Conservation (phyloP, 2,329 filamentous ascomycete genomes). For the Penicillium brevicompactum region DNA sequence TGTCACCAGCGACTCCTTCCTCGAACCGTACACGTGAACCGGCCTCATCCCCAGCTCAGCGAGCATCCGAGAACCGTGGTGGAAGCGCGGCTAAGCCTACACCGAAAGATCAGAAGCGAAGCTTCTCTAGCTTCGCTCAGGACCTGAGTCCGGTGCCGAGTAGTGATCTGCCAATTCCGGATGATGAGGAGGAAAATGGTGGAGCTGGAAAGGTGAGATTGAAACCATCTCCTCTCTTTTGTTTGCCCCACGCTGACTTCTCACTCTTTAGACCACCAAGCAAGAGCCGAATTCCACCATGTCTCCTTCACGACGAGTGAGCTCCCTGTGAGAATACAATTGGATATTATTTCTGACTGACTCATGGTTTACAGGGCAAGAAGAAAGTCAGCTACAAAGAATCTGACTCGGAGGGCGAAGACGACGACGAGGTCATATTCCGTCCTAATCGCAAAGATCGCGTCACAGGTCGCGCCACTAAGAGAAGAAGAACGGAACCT, state of each 20-base stretch:
- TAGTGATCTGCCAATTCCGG: conserved; percentile 72
- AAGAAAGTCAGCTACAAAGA: conserved; percentile 76
- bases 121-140: conserved; percentile 43
- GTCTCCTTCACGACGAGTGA: conserved; percentile 80
- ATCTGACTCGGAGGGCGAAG: conserved; percentile 71
- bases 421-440: conserved; percentile 73
- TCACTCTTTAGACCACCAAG: conserved; percentile 44
- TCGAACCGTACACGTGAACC: conserved; percentile 33
- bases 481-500: conserved; percentile 64
- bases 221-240: background rate
- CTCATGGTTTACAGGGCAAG: conserved; percentile 51
- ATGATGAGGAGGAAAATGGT: conserved; percentile 58
- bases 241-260: background rate
- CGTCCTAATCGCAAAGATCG: conserved; percentile 52
- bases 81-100: conserved; percentile 33
- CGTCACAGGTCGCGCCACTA: conserved; percentile 50
- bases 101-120: conserved; percentile 51
- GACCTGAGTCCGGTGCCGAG: conserved; percentile 75
- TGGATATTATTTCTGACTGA: background rate
- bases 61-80: conserved; percentile 33
- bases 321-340: conserved; percentile 7
- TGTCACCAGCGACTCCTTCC: conserved; percentile 50
- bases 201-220: conserved; percentile 42
- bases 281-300: conserved; percentile 51
- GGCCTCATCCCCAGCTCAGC: conserved; percentile 40